These are phyloP conservation scores for Metschnikowia gelsemii DNA, from an alignment of 805 yeast species.

Conservation along the genomic window DNA sequence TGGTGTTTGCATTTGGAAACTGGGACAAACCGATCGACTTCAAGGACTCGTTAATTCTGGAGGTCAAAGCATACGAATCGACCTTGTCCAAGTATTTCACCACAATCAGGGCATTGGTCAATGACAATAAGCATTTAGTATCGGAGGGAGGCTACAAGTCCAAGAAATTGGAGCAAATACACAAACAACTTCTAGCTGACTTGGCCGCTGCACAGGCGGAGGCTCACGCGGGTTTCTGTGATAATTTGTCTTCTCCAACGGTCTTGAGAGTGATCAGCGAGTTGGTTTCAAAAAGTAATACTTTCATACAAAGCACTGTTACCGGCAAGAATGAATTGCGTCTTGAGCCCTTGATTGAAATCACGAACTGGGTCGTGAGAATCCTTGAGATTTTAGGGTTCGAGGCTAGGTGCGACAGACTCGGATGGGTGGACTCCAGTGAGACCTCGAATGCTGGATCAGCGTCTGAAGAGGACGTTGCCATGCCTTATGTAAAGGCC, in stretches of 20 bases:
- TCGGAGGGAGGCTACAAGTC: constrained; percentile 41
- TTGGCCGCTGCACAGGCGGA: constrained; percentile 52
- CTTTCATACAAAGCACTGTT: constrained; percentile 57
- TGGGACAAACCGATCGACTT: constrained; percentile 95
- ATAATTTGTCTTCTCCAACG: constrained; percentile 77
- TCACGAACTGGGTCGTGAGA: constrained; percentile 67
- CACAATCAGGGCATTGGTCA: constrained; percentile 75
- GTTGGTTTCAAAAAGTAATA: constrained; percentile 67
- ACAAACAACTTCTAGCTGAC: constrained; percentile 53
- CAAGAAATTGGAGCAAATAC: constrained; percentile 57
- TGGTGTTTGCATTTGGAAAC: constrained; percentile 85
- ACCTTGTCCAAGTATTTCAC: constrained; percentile 80
- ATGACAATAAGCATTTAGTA: constrained; percentile 57
- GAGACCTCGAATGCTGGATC: constrained; percentile 21
- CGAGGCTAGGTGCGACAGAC: constrained; percentile 58
- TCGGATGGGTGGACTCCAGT: constrained; percentile 73
- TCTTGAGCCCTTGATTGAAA: constrained; percentile 64
- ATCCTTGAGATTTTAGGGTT: constrained; percentile 77
- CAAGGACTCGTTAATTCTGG: constrained; percentile 73
- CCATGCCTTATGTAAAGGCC: constrained; percentile 76
- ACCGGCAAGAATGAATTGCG: constrained; percentile 45
- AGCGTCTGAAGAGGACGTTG: constrained; percentile 56
- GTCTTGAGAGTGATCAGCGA: constrained; percentile 67
- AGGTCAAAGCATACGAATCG: constrained; percentile 75
- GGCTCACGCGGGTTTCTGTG: constrained; percentile 81